Evolutionary conservation across 768 basidiomycete species (phyloP), one percentile per base, ranked within the genome.

Genomic region (Trichaptum fuscoviolaceum): DNA sequence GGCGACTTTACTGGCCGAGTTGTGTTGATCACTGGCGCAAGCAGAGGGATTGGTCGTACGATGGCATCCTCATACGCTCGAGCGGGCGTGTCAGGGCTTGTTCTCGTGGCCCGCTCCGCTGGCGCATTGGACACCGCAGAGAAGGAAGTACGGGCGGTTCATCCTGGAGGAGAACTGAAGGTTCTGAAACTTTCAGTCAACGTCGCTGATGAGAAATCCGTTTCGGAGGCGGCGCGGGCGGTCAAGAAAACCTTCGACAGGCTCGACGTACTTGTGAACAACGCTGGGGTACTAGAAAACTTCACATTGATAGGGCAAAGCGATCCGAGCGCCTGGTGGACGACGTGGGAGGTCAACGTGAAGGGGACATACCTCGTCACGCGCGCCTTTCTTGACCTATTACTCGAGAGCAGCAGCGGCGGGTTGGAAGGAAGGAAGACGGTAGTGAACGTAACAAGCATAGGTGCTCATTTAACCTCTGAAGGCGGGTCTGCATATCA

Each of bases 181-280:
- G 69, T 76, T 18, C 62, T 72, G 7, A 66, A 71, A 17, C 57
- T 74, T n/a, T 52, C 66, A 12, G 70, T 71, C 9, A 75, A 79
- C 64, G 73, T 74, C 23, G 66, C 67, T 2, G 66, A 72, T 34
- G 64, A 64, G 9, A 65, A 69, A 27, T 61, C 67, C 10, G 70
- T 76, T 15, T 70, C 69, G 18, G 69, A 67, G 15, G 75, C 71
- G 1, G 72, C 76, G 12, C 63, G 66, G 12, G 66, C 61, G 2
- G 71, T 73, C 10, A 62, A 72, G 8, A 64, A 67, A 10, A 69
- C 64, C 0, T 78, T 75, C 57, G 76, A 73, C 7, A 65, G 65
- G 15, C 68, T 77, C 1, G 76, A 78, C 62, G 69, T 76, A 30
- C 67, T 73, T 23, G 35, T 77, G 17, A 71, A 70, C 20, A 76